Conservation (phyloP, 139 green algal species). For the Tetratostichococcus sp. region DNA sequence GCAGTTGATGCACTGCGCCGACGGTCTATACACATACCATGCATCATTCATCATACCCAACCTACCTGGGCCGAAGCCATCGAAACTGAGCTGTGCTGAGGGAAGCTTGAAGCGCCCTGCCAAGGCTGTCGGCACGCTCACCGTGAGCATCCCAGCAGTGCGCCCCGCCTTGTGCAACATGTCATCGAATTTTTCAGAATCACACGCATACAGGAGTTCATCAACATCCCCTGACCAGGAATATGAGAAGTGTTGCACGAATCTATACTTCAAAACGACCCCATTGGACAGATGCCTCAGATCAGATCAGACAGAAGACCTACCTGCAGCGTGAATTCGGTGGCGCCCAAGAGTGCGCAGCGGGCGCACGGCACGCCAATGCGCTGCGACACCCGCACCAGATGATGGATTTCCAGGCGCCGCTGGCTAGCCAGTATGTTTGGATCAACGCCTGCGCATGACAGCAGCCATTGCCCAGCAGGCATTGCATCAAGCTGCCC, state of each 20-base stretch:
- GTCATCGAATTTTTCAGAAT: no score
- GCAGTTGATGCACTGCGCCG: no score
- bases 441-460: conserved; percentile 2
- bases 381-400: background rate
- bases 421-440: conserved; percentile 6
- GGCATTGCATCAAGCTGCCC: no score
- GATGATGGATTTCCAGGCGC: background rate
- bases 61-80: conserved; percentile 40
- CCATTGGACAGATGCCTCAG: no score
- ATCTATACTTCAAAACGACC: no score
- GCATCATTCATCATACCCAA: no score
- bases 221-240: no score
- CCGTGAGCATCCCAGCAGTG: conserved; percentile 29
- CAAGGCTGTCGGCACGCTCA: conserved; percentile 28
- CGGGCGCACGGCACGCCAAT: background rate
- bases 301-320: no score
- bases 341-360: conserved; percentile 5
- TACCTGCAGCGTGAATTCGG: conserved; percentile 17
- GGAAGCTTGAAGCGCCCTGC: conserved; percentile 29
- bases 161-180: conserved; percentile 21
- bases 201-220: background rate
- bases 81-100: conserved; percentile 29
- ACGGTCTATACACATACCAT: no score
- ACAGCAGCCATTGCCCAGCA: no score
- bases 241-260: no score